A percentile compares a stretch with the other conserved stretches of the same genome.
Evolutionary conservation across 2,329 filamentous ascomycete species (phyloP).

Genomic region (Neofusicoccum sp.): DNA sequence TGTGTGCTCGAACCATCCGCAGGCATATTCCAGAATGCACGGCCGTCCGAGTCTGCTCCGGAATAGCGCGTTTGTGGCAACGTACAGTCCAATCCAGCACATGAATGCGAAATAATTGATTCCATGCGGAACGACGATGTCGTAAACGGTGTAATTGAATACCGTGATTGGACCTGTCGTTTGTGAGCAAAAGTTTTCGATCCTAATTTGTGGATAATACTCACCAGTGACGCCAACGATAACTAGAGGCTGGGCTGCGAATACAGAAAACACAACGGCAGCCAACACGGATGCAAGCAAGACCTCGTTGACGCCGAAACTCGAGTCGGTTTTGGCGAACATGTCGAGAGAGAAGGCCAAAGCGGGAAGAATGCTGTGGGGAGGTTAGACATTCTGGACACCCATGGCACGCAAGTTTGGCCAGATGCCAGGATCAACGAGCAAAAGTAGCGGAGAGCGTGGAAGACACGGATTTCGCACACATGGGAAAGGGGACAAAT

Average conservation of each 20-base stretch:
- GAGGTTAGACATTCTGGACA: conserved; percentile 1
- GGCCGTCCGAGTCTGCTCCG: too few relatives aligned
- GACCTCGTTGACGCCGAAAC: conserved; percentile 88
- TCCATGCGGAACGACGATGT: conserved; percentile 75
- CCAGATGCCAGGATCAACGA: background rate
- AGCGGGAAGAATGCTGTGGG: conserved; percentile 74
- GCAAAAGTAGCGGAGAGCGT: background rate
- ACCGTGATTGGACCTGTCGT: conserved; percentile 76
- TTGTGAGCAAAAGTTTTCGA: conserved; percentile 19
- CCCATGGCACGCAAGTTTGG: background rate
- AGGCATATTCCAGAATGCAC: too few relatives aligned
- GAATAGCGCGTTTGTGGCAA: background rate
- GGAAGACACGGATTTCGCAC: background rate
- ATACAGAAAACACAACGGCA: conserved; percentile 74
- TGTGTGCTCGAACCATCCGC: background rate
- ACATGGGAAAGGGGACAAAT: background rate
- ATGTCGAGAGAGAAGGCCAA: conserved; percentile 89
- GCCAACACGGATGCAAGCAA: conserved; percentile 82
- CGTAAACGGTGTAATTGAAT: conserved; percentile 91
- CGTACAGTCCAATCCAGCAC: conserved; percentile 70
- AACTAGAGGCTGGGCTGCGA: conserved; percentile 80
- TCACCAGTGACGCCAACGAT: conserved; percentile 84
- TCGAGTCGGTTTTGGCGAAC: conserved; percentile 82
- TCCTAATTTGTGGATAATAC: background rate
- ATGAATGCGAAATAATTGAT: conserved; percentile 86